Percentiles rank a stretch among this genome's conserved stretches.
Evolutionary conservation across 495 filamentous ascomycete genomes (phyloP).

Genomic region (Lophium mytilinum): DNA sequence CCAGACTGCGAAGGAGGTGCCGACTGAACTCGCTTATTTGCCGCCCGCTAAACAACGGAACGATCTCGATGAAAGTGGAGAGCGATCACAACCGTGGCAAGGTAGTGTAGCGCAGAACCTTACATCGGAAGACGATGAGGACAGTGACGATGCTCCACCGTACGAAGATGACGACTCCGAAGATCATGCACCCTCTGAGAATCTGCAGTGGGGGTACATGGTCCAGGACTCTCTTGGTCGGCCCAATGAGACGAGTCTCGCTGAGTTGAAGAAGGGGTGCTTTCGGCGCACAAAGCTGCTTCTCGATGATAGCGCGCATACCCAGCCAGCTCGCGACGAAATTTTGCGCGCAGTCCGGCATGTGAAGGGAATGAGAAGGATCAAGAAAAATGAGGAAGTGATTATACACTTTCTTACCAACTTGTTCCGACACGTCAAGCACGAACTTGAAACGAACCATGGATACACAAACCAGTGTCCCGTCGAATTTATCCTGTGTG

Average conservation of each 20-base stretch:
- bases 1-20: background rate
- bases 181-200: background rate
- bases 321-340: background rate
- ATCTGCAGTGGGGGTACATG: constrained; percentile 1
- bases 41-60: background rate
- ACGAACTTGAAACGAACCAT: constrained; percentile 11
- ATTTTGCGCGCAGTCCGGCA: background rate
- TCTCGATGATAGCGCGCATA: background rate
- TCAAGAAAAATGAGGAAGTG: constrained; percentile 17
- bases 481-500: constrained; percentile 27
- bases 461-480: constrained; percentile 3
- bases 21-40: background rate
- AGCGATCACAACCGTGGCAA: background rate
- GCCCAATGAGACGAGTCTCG: background rate
- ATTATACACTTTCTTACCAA: constrained; percentile 26
- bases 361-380: constrained; percentile 6
- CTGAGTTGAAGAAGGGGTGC: background rate
- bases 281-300: background rate
- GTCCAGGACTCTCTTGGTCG: background rate
- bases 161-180: background rate
- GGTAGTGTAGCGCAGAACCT: background rate
- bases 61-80: background rate
- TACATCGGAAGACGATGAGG: background rate
- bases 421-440: constrained; percentile 18
- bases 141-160: background rate